Base-by-base conservation (phyloP, 1,284 basidiomycete species). In the Rhizoctonia solani region DNA sequence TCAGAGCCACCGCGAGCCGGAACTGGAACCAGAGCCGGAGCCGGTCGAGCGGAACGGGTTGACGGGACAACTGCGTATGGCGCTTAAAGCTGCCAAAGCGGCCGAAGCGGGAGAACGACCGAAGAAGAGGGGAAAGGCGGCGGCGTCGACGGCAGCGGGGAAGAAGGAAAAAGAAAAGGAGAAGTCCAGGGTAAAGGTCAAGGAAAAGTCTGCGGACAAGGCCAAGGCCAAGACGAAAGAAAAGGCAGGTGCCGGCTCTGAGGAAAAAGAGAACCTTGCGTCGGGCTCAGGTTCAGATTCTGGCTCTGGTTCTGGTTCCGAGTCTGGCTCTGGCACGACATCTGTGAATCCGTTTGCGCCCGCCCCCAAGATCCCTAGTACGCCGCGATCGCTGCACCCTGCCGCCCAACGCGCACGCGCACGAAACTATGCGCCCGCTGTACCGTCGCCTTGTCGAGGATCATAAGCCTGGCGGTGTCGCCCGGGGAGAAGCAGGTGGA, bases 391-490 rank as follows among this genome's bases (percentile, higher is more conserved):
- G 25, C 25, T 66, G 25, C 61, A 66, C 27, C 61, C 61, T 19
- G 61, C 61, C 11, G 61, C 61, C 21, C 49, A 66, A 23, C 46
- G 61, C 19, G 61, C 61, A 8, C 32, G 37, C 8, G 49, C 61
- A 11, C 41, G 61, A 14, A 54, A 53, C 19, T 72, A 72, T 53
- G 70, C 71, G 21, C 71, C 71, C 19, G 70, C 59, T 25, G 69
- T 72, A 0, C 68, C 71, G 4, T 72, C 71, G 8, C 71, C 71
- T 54, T 72, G n/a, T 71, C 69, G 29, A 66, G 69, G 34, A 71
- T 71, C 14, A 23, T 71, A 42, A 52, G 47, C 21, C 66, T 70
- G 68, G 61, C 58, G 21, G 61, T 13, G 53, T 69, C 69, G 16
- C 69, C 69, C 30, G 63, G 49, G 49, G 46, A 30, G 29, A 37